Evolutionary conservation across 495 filamentous ascomycete species (phyloP).

Genomic region (Penicillium silybi): DNA sequence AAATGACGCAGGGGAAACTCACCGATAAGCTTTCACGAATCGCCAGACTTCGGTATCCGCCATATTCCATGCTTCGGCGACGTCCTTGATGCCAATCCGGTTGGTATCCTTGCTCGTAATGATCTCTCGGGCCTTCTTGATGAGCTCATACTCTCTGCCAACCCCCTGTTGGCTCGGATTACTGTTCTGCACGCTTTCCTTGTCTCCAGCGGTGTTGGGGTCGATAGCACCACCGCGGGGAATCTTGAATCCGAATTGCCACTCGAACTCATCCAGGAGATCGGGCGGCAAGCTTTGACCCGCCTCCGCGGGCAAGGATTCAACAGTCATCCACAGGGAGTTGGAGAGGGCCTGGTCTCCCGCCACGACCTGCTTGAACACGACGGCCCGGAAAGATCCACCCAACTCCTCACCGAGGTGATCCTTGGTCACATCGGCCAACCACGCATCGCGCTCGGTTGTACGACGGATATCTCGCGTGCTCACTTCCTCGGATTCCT

Average conservation of each 20-base stretch:
- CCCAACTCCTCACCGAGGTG: conserved; percentile 57
- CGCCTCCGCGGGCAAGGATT: conserved; percentile 47
- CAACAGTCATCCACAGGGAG: conserved; percentile 79
- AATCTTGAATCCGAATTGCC: conserved; percentile 83
- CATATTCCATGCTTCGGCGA: conserved; percentile 88
- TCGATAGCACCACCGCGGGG: conserved; percentile 51
- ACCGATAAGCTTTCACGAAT: conserved; percentile 72
- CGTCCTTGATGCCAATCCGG: conserved; percentile 46
- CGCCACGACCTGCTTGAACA: conserved; percentile 80
- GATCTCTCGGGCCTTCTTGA: conserved; percentile 56
- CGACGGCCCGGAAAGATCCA: conserved; percentile 59
- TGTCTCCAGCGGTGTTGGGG: conserved; percentile 51
- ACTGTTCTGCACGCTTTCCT: conserved; percentile 35
- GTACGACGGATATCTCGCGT: conserved; percentile 68
- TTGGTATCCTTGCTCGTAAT: conserved; percentile 38
- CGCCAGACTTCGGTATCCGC: conserved; percentile 92
- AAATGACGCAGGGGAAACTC: conserved; percentile 1
- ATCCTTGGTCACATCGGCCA: conserved; percentile 66
- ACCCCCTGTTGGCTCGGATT: conserved; percentile 47
- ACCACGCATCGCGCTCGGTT: conserved; percentile 76
- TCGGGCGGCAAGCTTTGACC: conserved; percentile 38
- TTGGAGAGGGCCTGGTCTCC: conserved; percentile 52
- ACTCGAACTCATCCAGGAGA: conserved; percentile 66
- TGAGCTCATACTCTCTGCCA: conserved; percentile 53
- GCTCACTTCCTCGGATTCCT: conserved; percentile 50